Base-by-base conservation (phyloP, 2,329 filamentous ascomycete species). In the Xylaria sp. region DNA sequence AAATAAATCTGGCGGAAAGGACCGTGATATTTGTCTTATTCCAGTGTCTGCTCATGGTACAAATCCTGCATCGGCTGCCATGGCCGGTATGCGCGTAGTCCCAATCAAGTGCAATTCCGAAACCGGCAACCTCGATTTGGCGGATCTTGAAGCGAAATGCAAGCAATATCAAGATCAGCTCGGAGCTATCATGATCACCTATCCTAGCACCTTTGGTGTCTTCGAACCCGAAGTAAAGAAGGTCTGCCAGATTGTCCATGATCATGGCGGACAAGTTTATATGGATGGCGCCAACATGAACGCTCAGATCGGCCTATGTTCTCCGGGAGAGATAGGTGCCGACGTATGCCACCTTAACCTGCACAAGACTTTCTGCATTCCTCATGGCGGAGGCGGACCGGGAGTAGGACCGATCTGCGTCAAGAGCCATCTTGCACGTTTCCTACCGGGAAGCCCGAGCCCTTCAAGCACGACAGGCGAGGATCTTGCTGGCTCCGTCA, bases 201-300 rank as follows among this genome's bases (percentile, higher is more conserved):
- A 98, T 80, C 95, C 95, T 39, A 96, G 92, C 80, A 98, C 95
- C 0, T 98, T 92, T 74, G 95, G 95, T 79, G 93, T 98, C 37
- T 98, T 97, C 78, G 95, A 98, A 84, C 94, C 94, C 2, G 88
- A 90, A 73, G 89, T 97, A 80, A 96, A 94, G 84, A 89, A 92
- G 78, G 94, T 91, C 18, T 97, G 94, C 81, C 85, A 94, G 65
- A 84, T 97, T 37, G 94, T 98, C 20, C 95, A 98, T 83, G 82
- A 92, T 72, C 85, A 97, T 78, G 95, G 95, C 62, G 95, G 95
- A 10, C 93, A 97, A 78, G 95, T 98, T 18, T 98, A 98, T 85
- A 98, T 98, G 95, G 95, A 98, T 79, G 95, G 95, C 57, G 95
- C 95, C 73, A 98, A 98, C 84, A 96, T 98, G 94, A 98, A 98